Evolutionary conservation across 2,329 filamentous ascomycete species (phyloP).

Genomic region (Exophiala dermatitidis): DNA sequence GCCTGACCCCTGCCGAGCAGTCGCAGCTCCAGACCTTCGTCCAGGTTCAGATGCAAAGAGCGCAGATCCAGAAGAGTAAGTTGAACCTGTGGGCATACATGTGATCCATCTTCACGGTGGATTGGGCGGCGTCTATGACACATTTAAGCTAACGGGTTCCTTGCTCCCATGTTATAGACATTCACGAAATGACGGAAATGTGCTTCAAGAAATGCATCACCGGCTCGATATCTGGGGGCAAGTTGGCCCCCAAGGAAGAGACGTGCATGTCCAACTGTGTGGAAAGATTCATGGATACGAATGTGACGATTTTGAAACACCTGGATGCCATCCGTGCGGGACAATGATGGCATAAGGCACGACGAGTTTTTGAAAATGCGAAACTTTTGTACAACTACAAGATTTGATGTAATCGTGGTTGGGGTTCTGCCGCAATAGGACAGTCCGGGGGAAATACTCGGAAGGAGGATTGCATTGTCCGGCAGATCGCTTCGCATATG

Average conservation of each 20-base stretch:
- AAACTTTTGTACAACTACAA: slow-evolving; percentile 8
- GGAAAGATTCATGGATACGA: slow-evolving; percentile 85
- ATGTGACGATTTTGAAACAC: slow-evolving; percentile 76
- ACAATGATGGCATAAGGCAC: slow-evolving; percentile 26
- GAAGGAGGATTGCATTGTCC: not conserved
- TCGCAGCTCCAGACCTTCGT: slow-evolving; percentile 81
- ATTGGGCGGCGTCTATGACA: not conserved
- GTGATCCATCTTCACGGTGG: not conserved
- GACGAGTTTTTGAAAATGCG: not conserved
- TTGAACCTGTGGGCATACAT: slow-evolving; percentile 4
- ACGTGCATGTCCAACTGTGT: slow-evolving; percentile 86
- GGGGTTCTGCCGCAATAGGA: too few relatives aligned
- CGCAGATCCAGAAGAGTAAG: slow-evolving; percentile 48
- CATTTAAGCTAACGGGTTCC: slow-evolving; percentile 1
- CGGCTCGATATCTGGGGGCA: slow-evolving; percentile 60
- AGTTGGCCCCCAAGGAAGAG: slow-evolving; percentile 72
- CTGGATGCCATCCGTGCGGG: slow-evolving; percentile 56
- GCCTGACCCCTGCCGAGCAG: slow-evolving; percentile 73
- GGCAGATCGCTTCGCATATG: not conserved
- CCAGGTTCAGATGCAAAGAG: slow-evolving; percentile 75
- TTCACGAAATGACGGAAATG: slow-evolving; percentile 62
- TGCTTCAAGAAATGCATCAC: slow-evolving; percentile 96
- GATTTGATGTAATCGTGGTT: not conserved
- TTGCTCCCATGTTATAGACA: slow-evolving; percentile 38
- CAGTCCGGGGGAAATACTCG: too few relatives aligned